Base-by-base conservation (phyloP, 805 yeast genomes). In the Suhomyces emberorum region DNA sequence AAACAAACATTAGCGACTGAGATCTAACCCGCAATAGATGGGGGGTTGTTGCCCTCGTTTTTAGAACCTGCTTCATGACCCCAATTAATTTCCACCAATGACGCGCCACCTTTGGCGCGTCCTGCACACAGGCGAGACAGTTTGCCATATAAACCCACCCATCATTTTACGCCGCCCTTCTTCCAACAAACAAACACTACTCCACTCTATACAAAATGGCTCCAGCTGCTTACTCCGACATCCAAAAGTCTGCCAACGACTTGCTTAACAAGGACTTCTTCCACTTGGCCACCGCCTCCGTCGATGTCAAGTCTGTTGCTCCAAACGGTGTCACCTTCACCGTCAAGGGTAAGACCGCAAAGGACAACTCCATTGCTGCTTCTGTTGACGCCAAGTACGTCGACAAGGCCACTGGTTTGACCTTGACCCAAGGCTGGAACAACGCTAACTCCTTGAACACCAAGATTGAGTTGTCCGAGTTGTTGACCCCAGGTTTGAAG, bases 381-480 rank as follows among this genome's bases (percentile, higher is more conserved):
- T 79, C 83, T 59, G 71, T 93, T 41, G 98, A 93, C 70, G 85
- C 95, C 55, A 88, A 86, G 75, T 86, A 83, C 76, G 70, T 85
- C 44, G 98, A 93, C 79, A 88, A 88, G 76, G 76, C 88, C 46
- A 74, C 93, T 45, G 97, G 97, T 48, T 74, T 93, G 59, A 80
- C 96, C 48, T 72, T 93, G 60, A 88, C 96, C 52, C 98, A 93
- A 76, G 96, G 96, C 61, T 89, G 98, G 96, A 83, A 89, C 73
- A 87, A 95, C 55, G 83, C 95, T 66, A 91, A 91, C 69, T 77
- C 83, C 48, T 74, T 93, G 61, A 83, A 79, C 75, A 86, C 98
- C 72, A 91, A 88, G 77, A 76, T 93, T 54, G 97, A 91, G 74
- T 77, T 93, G 57, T 76, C 82, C 42, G 95, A 89, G 67, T 84